Percentiles rank a stretch among this genome's conserved stretches.
Evolutionary conservation across 2,329 filamentous ascomycete genomes (phyloP).

Genomic region (Orbilia oligospora): DNA sequence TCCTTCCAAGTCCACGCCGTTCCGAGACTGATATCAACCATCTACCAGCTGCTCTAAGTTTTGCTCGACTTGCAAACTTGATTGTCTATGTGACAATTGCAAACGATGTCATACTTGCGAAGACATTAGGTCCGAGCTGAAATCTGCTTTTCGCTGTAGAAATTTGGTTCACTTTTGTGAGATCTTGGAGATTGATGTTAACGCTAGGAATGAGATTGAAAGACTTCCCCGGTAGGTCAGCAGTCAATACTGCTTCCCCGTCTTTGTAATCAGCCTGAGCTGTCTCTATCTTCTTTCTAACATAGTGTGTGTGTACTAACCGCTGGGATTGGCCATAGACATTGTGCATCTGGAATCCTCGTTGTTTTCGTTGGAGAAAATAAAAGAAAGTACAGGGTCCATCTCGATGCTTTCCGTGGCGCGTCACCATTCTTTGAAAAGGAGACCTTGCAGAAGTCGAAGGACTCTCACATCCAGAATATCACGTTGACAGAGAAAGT

Average conservation of each 20-base stretch:
- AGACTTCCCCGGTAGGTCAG: not conserved
- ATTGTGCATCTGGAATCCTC: not conserved
- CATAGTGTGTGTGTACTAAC: not conserved
- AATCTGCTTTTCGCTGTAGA: not conserved
- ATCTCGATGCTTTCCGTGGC: not conserved
- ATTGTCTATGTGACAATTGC: not conserved
- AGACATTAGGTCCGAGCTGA: not conserved
- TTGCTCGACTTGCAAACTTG: not conserved
- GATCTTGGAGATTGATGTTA: not conserved
- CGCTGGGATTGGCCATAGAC: not conserved
- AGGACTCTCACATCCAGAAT: not conserved
- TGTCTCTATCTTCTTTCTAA: no score
- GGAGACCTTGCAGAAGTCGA: not conserved
- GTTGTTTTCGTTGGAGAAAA: not conserved
- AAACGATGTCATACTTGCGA: not conserved
- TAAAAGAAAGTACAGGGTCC: not conserved
- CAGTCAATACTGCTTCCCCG: no score
- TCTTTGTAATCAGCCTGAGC: no score
- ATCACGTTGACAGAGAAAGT: not conserved
- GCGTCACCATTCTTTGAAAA: not conserved
- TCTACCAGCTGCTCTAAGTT: not conserved
- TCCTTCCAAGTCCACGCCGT: not conserved
- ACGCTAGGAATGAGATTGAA: not conserved
- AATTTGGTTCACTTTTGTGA: not conserved
- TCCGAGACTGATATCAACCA: not conserved